Evolutionary conservation across 148 eudicot genomes (phyloP).

Genomic region (Fagopyrum esculentum): DNA sequence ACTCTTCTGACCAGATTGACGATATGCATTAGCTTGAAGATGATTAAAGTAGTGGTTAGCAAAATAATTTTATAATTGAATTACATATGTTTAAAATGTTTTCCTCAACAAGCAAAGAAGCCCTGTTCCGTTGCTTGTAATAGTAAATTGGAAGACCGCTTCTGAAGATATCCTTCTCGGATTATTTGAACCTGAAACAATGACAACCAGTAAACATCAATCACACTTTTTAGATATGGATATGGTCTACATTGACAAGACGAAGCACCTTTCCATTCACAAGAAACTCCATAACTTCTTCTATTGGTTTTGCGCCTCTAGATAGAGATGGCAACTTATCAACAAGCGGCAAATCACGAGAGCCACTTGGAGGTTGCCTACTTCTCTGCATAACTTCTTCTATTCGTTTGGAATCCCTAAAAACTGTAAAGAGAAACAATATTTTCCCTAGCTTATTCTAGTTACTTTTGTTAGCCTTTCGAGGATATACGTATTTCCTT

Average conservation of each 20-base stretch:
- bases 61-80: background rate
- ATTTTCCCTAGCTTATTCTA: too few relatives aligned
- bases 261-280: slow-evolving; percentile 73
- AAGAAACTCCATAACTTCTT: slow-evolving; percentile 82
- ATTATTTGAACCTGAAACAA: slow-evolving; percentile 83
- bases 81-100: background rate
- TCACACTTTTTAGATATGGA: background rate
- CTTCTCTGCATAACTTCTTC: slow-evolving; percentile 44
- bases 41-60: background rate
- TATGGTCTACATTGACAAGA: slow-evolving; percentile 4
- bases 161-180: slow-evolving; percentile 86
- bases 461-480: too few relatives aligned
- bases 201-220: slow-evolving; percentile 16
- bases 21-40: background rate
- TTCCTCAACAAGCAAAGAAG: slow-evolving; percentile 51
- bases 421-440: too few relatives aligned
- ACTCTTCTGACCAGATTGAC: slow-evolving; percentile 10
- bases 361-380: slow-evolving; percentile 37
- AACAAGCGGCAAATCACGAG: slow-evolving; percentile 28
- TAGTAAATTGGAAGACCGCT: slow-evolving; percentile 93
- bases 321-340: slow-evolving; percentile 39
- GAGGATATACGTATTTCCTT: too few relatives aligned
- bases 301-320: slow-evolving; percentile 59
- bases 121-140: slow-evolving; percentile 73
- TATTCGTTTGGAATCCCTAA: too few relatives aligned